Conservation (phyloP, 1,139 yeast species). For the Petasospora fabianii region DNA sequence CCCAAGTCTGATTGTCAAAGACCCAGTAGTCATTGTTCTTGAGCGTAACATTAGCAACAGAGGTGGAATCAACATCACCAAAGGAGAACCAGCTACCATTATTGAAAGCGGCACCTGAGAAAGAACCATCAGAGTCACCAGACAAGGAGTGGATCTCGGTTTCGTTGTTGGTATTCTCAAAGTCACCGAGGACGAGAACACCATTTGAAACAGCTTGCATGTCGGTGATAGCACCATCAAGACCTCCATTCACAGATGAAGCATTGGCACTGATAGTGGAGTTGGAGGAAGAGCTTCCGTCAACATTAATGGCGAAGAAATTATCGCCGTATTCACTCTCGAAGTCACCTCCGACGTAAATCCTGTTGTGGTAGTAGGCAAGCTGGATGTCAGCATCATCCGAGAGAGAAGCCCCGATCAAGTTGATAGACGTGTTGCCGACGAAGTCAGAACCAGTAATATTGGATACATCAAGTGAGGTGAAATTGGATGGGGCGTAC, state of each 20-base stretch:
- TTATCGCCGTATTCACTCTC: constrained; percentile 36
- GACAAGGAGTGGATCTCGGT: constrained; percentile 14
- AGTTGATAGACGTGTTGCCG: constrained; percentile 67
- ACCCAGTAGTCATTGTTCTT: constrained; percentile 24
- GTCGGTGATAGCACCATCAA: constrained; percentile 36
- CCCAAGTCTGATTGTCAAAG: constrained; percentile 23
- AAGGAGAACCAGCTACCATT: constrained; percentile 30
- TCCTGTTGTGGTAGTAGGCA: constrained; percentile 29
- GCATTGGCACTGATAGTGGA: constrained; percentile 18
- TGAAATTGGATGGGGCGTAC: constrained; percentile 68
- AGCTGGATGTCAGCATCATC: constrained; percentile 41
- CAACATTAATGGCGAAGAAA: constrained; percentile 27
- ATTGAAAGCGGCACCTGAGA: constrained; percentile 27
- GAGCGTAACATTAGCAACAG: constrained; percentile 27
- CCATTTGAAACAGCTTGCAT: constrained; percentile 28
- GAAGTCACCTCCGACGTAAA: constrained; percentile 50
- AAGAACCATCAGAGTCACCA: constrained; percentile 3
- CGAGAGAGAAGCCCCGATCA: constrained; percentile 50
- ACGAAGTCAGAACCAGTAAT: constrained; percentile 41
- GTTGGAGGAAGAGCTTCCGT: constrained; percentile 4
- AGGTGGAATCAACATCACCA: constrained; percentile 16
- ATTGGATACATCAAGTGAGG: constrained; percentile 36
- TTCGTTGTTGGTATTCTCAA: constrained; percentile 31
- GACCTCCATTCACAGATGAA: constrained; percentile 32
- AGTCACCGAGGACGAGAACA: constrained; percentile 37